Evolutionary conservation across 2,329 filamentous ascomycete species (phyloP).

Genomic region (Beauveria rudraprayagi): DNA sequence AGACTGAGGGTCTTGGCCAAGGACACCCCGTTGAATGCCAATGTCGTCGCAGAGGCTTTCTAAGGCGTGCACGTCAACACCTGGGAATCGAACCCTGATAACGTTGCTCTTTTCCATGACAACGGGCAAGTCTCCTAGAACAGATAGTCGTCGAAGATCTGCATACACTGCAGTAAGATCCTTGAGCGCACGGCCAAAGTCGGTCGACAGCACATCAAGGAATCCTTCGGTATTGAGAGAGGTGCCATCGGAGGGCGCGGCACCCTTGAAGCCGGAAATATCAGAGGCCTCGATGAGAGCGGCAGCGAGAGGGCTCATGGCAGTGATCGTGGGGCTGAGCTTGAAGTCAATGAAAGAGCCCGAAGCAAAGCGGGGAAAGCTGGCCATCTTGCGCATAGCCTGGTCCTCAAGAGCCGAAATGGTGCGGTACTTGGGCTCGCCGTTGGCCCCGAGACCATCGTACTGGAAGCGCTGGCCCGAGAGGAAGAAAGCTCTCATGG

Average conservation of each 20-base stretch:
- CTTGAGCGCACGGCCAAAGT: slow-evolving; percentile 81
- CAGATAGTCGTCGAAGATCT: slow-evolving; percentile 70
- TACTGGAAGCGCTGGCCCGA: slow-evolving; percentile 84
- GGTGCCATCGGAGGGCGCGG: slow-evolving; percentile 36
- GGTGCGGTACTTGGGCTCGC: slow-evolving; percentile 70
- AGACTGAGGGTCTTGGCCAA: slow-evolving; percentile 65
- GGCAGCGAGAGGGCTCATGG: slow-evolving; percentile 63
- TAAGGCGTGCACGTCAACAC: slow-evolving; percentile 76
- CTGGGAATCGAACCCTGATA: slow-evolving; percentile 80
- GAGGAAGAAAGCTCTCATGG: slow-evolving; percentile 85
- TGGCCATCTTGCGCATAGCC: slow-evolving; percentile 58
- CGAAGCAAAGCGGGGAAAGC: slow-evolving; percentile 46
- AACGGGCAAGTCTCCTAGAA: slow-evolving; percentile 77
- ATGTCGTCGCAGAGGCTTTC: slow-evolving; percentile 80
- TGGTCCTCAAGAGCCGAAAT: slow-evolving; percentile 71
- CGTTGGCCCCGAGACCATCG: slow-evolving; percentile 65
- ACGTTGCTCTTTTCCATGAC: slow-evolving; percentile 58
- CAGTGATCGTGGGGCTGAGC: slow-evolving; percentile 82
- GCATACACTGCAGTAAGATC: slow-evolving; percentile 72
- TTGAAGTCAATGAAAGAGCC: slow-evolving; percentile 86
- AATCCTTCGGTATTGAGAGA: slow-evolving; percentile 77
- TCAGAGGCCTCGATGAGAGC: slow-evolving; percentile 38
- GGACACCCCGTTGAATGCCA: slow-evolving; percentile 69
- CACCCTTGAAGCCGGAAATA: slow-evolving; percentile 36
- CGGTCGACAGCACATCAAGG: slow-evolving; percentile 73